Base-by-base conservation (phyloP, 257 asterid species). In the Rehmannia glutinosa region DNA sequence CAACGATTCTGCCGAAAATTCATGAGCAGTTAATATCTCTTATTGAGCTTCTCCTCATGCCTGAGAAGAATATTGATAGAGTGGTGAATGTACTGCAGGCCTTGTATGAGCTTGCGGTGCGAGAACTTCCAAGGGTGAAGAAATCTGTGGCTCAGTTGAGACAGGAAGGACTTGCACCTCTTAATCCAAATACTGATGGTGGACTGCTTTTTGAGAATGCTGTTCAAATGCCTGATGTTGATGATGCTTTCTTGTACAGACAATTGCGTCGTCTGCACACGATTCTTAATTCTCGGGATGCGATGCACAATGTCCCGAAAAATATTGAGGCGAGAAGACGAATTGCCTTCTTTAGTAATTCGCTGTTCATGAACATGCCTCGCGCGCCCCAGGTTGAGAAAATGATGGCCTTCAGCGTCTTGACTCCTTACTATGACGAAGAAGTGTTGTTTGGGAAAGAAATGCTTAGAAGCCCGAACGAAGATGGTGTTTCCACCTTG, bases 321-420 rank as follows among this genome's bases (percentile, higher is more conserved):
- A 92, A 90, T 66, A 20, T 80, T 0, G 98, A 90, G 77, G 95
- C 96, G 3, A 83, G 97, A 67, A 77, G 86, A 43, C 83, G 96
- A 9, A 76, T 90, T 64, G 81, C 98, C 62, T 92, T 92, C 87
- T 92, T 92, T 59, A 87, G 97, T 69, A 92, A 92, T 62, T 92
- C 98, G 2, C 75, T 92, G n/a, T 92, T 92, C 75, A 92, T 87
- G 97, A 90, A 92, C 84, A 92, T 92, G 71, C 98, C 98, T 1
- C 90, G 91, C 35, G 98, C 98, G 13, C 97, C 94, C 33, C 83
- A 73, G 69, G 92, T 90, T 71, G 98, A 92, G 83, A 92, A 90
- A 75, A 90, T 90, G 96, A 80, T 87, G 90, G 96, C 98, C 45
- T 90, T 92, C 71, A 92, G 97, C 53, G 97, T 92, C 64, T 80